A percentile compares a stretch with the other conserved stretches of the same genome.
These are phyloP conservation scores for Melastoma candidum DNA, from an alignment of 441 rosid genomes.

Conservation along the genomic window DNA sequence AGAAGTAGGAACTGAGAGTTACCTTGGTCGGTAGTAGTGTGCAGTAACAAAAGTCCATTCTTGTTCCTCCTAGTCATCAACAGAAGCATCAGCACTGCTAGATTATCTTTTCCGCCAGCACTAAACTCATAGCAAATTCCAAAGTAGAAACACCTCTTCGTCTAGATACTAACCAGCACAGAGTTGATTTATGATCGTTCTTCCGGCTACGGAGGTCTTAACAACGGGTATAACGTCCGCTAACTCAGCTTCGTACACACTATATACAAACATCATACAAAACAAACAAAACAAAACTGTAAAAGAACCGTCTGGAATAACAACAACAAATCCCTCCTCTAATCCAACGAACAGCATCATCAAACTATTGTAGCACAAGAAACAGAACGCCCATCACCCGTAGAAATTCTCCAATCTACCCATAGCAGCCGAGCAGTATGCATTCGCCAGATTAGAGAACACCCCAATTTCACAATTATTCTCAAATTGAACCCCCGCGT, in stretches of 20 bases:
- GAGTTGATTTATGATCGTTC: constrained; percentile 70
- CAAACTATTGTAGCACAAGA: background rate
- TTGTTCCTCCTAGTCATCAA: constrained; percentile 54
- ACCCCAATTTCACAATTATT: constrained; percentile 89
- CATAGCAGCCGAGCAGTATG: constrained; percentile 85
- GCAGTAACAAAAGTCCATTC: constrained; percentile 91
- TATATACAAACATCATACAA: constrained; percentile 17
- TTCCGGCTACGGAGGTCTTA: constrained; percentile 77
- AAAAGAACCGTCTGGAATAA: background rate
- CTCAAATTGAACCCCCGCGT: constrained; percentile 83
- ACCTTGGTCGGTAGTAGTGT: constrained; percentile 97
- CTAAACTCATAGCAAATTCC: no score
- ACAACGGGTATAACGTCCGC: constrained; percentile 80
- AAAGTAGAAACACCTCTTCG: no score
- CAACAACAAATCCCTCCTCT: background rate
- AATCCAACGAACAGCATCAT: background rate
- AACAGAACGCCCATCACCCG: constrained; percentile 32
- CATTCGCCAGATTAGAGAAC: constrained; percentile 93
- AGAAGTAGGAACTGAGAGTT: constrained; percentile 1
- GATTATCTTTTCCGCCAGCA: no score
- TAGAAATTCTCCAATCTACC: constrained; percentile 90
- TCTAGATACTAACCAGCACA: constrained; percentile 53
- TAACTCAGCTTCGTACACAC: constrained; percentile 72
- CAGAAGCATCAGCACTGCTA: no score
- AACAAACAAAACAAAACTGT: background rate